Evolutionary conservation across 2,329 filamentous ascomycete genomes (phyloP).

Genomic region (Tolypocladium tropicale): DNA sequence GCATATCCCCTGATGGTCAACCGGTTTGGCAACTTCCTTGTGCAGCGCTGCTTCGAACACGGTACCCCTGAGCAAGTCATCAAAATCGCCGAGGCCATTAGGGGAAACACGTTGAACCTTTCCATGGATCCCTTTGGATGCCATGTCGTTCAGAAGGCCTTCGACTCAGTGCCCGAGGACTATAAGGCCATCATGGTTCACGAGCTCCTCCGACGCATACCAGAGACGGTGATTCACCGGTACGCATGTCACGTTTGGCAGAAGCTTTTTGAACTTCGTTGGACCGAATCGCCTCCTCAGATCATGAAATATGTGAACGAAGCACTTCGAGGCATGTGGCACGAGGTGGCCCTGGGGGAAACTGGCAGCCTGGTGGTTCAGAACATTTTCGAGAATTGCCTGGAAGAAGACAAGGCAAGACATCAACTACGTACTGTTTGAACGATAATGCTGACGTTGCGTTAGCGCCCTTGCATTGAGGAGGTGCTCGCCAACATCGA

Average conservation of each 20-base stretch:
- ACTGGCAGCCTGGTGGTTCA: constrained; percentile 97
- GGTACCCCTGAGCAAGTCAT: constrained; percentile 90
- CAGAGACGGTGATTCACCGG: constrained; percentile 94
- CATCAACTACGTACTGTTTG: not conserved
- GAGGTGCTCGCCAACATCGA: constrained; percentile 94
- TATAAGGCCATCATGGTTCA: constrained; percentile 99
- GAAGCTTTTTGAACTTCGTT: constrained; percentile 95
- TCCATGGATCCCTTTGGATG: constrained; percentile 99
- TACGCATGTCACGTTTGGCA: constrained; percentile 99
- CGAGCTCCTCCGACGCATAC: constrained; percentile 86
- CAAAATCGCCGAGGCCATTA: constrained; percentile 87
- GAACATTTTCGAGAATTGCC: constrained; percentile 98
- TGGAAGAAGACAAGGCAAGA: constrained; percentile 92
- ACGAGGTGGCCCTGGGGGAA: constrained; percentile 93
- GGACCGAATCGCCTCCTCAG: constrained; percentile 87
- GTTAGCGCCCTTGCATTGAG: constrained; percentile 86
- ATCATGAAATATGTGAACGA: constrained; percentile 99
- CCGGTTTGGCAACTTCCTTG: constrained; percentile 95
- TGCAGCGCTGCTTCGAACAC: constrained; percentile 98
- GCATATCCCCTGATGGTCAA: constrained; percentile 97
- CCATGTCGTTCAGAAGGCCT: constrained; percentile 96
- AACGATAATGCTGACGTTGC: constrained; percentile 5
- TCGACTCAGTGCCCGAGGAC: constrained; percentile 93
- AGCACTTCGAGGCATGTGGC: constrained; percentile 92
- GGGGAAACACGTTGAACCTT: constrained; percentile 83